Percentiles rank a stretch among this genome's conserved stretches.
phyloP scores from a whole-genome alignment of 2,329 filamentous ascomycete genomes.

The Aureobasidium sp. region DNA sequence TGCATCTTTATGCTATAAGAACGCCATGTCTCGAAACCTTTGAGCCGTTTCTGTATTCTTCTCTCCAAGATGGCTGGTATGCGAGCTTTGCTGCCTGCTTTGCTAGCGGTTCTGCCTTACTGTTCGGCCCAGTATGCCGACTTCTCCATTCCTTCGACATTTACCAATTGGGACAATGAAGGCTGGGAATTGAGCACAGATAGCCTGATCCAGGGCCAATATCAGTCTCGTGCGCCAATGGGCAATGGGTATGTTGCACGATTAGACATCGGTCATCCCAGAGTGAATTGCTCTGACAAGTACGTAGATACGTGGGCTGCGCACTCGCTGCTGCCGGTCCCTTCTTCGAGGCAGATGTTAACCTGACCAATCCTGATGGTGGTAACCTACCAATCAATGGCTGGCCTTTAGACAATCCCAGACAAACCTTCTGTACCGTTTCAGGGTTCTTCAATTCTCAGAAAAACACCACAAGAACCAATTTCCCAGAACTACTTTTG shows the following conservation, averaged over 20 bases:
- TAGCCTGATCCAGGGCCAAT: conserved; percentile 50
- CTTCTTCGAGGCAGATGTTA: conserved; percentile 54
- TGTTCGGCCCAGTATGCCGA: conserved; percentile 16
- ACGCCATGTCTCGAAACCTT: not conserved
- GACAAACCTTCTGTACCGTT: conserved; percentile 61
- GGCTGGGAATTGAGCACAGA: conserved; percentile 51
- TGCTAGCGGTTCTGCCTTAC: conserved; percentile 1
- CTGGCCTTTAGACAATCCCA: conserved; percentile 59
- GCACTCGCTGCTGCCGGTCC: conserved; percentile 57
- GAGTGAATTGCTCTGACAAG: not conserved
- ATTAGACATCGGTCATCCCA: not conserved
- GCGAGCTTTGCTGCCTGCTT: not conserved
- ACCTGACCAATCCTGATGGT: conserved; percentile 47
- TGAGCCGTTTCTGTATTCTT: not conserved
- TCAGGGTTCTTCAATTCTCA: conserved; percentile 61
- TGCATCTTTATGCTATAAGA: conserved; percentile 1
- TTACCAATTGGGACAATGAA: conserved; percentile 52
- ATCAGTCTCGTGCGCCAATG: conserved; percentile 53
- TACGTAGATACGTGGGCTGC: conserved; percentile 50
- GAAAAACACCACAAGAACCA: conserved; percentile 51
- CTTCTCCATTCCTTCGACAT: conserved; percentile 19
- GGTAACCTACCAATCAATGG: conserved; percentile 35
- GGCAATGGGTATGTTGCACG: conserved; percentile 44
- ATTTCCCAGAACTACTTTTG: conserved; percentile 62
- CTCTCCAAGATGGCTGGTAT: not conserved